Evolutionary conservation across 768 basidiomycete genomes (phyloP), one percentile per base, ranked within the genome.

Genomic region (Agrocybe praecox): DNA sequence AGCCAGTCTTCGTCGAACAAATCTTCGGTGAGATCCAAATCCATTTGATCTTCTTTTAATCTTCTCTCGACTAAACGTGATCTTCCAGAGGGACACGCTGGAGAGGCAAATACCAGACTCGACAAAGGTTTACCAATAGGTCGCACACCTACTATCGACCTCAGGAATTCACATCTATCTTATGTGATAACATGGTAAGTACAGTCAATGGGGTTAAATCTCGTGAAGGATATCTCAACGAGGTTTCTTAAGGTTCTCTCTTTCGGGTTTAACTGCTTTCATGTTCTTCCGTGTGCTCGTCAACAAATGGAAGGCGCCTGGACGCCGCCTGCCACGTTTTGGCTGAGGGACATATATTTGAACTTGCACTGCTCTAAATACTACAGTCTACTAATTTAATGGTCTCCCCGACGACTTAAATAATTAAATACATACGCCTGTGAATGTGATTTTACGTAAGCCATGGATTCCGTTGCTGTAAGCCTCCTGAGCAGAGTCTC

Each of bases 171-270:
- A 34, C 97, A 99, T 74, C 80, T 92, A 7, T 95, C 94, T 11
- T 99, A 99, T 73, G 93, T 97, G 4, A 83, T 90, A 14, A 99
- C 96, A 11, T 99, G 97, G 97, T 95, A 67, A 33, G 80, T 67
- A 33, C 48, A 40, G 32, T 49, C 21, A 24, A 49, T 29, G 26
- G 19, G 55, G 33, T 55, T 46, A 52, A 22, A 19, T 6, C 18
- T 47, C 52, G 29, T 51, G 0, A 14, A 34, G 21, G 21, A 8
- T 36, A 21, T 40, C 14, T 45, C 58, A 21, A 53, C 18, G 56
- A 14, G 26, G n/a, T 34, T 53, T 18, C 17, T 42, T 64, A 97
- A n/a, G 96, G 96, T 95, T 92, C 76, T 86, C 94, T 1, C 77
- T 98, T 2, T 96, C 93, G 2, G 88, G 82, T 4, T 83, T 94